A percentile compares a stretch with the other conserved stretches of the same genome.
These are phyloP conservation scores for Claviceps africana DNA, from an alignment of 2,329 filamentous ascomycete species.

Conservation along the genomic window DNA sequence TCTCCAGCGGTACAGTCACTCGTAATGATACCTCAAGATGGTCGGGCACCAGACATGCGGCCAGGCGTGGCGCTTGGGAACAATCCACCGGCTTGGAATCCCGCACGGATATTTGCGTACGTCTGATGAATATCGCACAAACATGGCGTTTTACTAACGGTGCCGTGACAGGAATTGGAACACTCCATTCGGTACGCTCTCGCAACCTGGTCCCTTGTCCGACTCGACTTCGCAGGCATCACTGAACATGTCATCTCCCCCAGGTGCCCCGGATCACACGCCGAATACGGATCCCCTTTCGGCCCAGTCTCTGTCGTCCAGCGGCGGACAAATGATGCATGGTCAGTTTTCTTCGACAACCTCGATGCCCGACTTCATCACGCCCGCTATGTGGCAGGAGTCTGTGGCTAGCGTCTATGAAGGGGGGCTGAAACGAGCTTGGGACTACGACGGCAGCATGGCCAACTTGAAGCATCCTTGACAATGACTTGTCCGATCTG, in stretches of 20 bases:
- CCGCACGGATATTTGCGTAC: slow-evolving; percentile 79
- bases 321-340: slow-evolving; percentile 32
- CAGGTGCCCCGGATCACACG: slow-evolving; percentile 40
- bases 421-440: slow-evolving; percentile 46
- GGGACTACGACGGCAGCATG: slow-evolving; percentile 37
- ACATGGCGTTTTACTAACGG: neutral
- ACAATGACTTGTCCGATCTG: neutral
- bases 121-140: slow-evolving; percentile 20
- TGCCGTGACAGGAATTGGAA: slow-evolving; percentile 66
- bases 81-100: slow-evolving; percentile 65
- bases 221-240: slow-evolving; percentile 27
- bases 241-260: slow-evolving; percentile 24
- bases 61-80: slow-evolving; percentile 48
- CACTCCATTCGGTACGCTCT: slow-evolving; percentile 71
- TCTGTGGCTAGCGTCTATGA: slow-evolving; percentile 57
- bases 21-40: slow-evolving; percentile 53
- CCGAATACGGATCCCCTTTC: slow-evolving; percentile 38
- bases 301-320: slow-evolving; percentile 28
- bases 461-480: slow-evolving; percentile 19
- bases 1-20: slow-evolving; percentile 59
- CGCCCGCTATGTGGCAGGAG: slow-evolving; percentile 60
- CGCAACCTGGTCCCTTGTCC: slow-evolving; percentile 15
- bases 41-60: slow-evolving; percentile 36
- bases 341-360: slow-evolving; percentile 38
- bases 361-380: slow-evolving; percentile 46